Percentiles rank a stretch among this genome's conserved stretches.
Evolutionary conservation across 768 basidiomycete species (phyloP).

Genomic region (Leccinum obscurum): DNA sequence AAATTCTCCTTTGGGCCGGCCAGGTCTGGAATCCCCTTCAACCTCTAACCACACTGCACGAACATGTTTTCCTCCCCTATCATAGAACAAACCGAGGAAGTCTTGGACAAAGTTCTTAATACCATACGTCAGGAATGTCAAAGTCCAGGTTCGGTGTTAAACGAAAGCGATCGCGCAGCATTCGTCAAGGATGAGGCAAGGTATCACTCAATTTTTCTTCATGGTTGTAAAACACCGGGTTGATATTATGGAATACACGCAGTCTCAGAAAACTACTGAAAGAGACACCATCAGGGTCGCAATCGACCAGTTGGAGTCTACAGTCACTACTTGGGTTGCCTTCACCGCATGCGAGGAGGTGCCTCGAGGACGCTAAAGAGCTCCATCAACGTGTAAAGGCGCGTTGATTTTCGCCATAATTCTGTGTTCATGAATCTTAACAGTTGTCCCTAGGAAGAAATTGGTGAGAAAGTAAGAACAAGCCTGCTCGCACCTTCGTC

Average conservation of each 20-base stretch:
- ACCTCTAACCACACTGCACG: not conserved
- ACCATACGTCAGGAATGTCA: not conserved
- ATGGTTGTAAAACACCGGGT: not conserved
- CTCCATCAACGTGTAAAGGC: conserved; percentile 11
- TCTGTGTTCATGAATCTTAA: not conserved
- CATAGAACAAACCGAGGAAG: not conserved
- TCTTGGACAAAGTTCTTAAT: not conserved
- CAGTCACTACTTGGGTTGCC: not conserved
- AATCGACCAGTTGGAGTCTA: not conserved
- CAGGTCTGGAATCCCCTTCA: not conserved
- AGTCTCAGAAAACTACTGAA: not conserved
- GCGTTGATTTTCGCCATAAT: not conserved
- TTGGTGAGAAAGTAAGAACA: not conserved
- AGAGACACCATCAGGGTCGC: not conserved
- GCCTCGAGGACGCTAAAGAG: conserved; percentile 3
- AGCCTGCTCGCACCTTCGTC: not conserved
- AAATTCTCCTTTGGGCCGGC: conserved; percentile 6
- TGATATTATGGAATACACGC: not conserved
- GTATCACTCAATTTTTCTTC: not conserved
- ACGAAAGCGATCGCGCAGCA: conserved; percentile 1
- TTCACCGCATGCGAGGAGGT: conserved; percentile 5
- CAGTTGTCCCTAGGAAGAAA: conserved; percentile 7
- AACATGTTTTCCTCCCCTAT: conserved; percentile 11
- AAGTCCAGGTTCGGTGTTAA: not conserved
- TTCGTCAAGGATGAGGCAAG: conserved; percentile 6